Evolutionary conservation across 2,329 filamentous ascomycete genomes (phyloP), one percentile per base, ranked within the genome.

Genomic region (Truncatella angustata): DNA sequence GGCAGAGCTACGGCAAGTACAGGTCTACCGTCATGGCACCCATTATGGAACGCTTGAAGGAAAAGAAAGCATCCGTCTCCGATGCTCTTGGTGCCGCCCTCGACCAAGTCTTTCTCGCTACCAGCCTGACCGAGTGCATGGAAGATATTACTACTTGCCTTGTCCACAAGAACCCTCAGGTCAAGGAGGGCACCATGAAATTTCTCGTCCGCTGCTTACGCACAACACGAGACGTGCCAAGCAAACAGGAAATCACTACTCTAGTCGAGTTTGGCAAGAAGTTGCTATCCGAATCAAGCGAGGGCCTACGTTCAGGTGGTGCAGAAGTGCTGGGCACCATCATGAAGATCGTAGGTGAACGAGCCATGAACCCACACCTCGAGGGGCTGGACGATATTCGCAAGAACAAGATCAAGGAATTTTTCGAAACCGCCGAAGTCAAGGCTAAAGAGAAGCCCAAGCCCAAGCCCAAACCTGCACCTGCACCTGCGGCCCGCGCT

Each of bases 321-420:
- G 92, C 92, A 12, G 94, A 99, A 69, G 86, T 94, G 30, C 76
- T 99, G 3, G 94, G 95, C 57, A 96, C 92, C 0, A 71, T 99
- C 46, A 97, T 97, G 94, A 99, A 97, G 74, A 97, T 99, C 51
- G 90, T 97, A 74, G 93, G 94, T 37, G 95, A 99, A 70, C 85
- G 94, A 52, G 90, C 90, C 49, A 99, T 99, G 94, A 91, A 88
- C 39, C 88, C 90, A 7, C 89, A 96, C 67, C 74, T 99, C 14
- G 93, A 97, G 57, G 91, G 91, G 3, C 77, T 99, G 3, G 94
- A 99, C 66, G 94, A 99, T 21, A 97, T 97, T 59, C 84, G 92
- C 55, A 97, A 96, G 74, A 88, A 80, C 56, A 99, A 97, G 70
- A 89, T 97, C 68, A 97, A 95, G 73, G 94, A 99, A 68, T 97